Conservation (phyloP, 495 filamentous ascomycete genomes). For the Halenospora varia region DNA sequence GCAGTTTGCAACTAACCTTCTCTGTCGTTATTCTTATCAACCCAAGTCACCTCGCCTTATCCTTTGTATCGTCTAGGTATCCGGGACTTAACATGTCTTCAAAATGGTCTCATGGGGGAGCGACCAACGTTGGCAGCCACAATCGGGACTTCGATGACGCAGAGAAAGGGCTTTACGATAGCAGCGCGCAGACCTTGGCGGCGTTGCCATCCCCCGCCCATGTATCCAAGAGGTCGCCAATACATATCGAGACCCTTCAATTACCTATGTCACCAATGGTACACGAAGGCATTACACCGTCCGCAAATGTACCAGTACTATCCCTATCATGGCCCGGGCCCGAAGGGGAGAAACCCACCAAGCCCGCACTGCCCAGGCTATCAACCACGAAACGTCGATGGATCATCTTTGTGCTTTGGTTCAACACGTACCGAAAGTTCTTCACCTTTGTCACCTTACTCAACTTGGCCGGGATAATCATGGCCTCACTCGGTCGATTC, state of each 20-base stretch:
- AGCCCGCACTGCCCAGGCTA: conserved; percentile 10
- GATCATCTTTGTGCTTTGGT: conserved; percentile 39
- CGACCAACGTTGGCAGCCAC: conserved; percentile 10
- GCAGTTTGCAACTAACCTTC: neutral
- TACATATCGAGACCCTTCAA: conserved; percentile 23
- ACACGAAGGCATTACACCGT: conserved; percentile 37
- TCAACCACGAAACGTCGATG: conserved; percentile 27
- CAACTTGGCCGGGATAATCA: conserved; percentile 36
- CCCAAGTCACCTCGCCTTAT: neutral
- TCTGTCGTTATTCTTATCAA: neutral
- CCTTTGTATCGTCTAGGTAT: conserved; percentile 4
- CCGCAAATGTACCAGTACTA: conserved; percentile 29
- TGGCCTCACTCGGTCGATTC: conserved; percentile 33
- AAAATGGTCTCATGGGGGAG: conserved; percentile 20
- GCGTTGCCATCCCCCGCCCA: conserved; percentile 27
- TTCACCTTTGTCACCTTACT: conserved; percentile 37
- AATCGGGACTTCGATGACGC: conserved; percentile 31
- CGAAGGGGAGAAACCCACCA: conserved; percentile 12
- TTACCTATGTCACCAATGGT: conserved; percentile 29
- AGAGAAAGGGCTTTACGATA: conserved; percentile 39
- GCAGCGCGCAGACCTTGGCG: conserved; percentile 23
- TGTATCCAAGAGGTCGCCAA: conserved; percentile 23
- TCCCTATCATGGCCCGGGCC: conserved; percentile 28
- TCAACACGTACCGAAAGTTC: conserved; percentile 44
- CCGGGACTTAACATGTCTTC: conserved; percentile 24